Conservation (phyloP, 441 rosid species). For the Flueggea neowawraea region DNA sequence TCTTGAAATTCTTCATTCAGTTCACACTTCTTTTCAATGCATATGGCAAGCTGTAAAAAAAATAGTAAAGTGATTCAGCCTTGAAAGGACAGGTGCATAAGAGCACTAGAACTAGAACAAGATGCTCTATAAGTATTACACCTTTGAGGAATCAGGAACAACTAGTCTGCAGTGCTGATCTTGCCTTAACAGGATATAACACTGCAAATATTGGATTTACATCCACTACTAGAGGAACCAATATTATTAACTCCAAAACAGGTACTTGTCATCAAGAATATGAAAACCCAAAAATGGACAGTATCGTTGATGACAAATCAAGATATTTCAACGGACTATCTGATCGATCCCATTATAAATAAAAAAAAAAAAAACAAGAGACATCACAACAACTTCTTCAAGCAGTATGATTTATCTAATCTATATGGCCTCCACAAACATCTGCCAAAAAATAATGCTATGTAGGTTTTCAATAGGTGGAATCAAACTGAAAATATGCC, state of each 20-base stretch:
- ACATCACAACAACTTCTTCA: background rate
- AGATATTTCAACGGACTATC: background rate
- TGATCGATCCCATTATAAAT: background rate
- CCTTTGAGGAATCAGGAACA: background rate
- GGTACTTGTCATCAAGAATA: background rate
- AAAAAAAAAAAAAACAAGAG: too few relatives aligned
- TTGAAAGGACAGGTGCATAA: slow-evolving; percentile 4
- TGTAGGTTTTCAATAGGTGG: background rate
- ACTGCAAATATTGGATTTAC: too few relatives aligned
- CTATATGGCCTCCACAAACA: background rate
- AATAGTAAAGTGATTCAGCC: slow-evolving; percentile 11
- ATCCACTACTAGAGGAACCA: background rate
- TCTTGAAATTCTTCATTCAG: slow-evolving; percentile 85
- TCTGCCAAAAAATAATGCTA: background rate
- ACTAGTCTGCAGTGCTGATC: background rate
- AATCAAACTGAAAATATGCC: background rate
- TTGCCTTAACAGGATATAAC: too few relatives aligned
- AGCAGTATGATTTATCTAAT: background rate
- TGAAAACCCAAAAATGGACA: background rate
- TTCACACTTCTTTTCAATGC: slow-evolving; percentile 90
- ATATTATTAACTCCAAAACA: background rate
- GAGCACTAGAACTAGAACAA: slow-evolving; percentile 1
- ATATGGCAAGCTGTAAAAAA: slow-evolving; percentile 80
- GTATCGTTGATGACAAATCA: background rate
- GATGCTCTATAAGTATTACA: background rate